Evolutionary conservation across 176 grass and related monocot genomes (phyloP), one percentile per base, ranked within the genome.

Genomic region (Dactylis glomerata): DNA sequence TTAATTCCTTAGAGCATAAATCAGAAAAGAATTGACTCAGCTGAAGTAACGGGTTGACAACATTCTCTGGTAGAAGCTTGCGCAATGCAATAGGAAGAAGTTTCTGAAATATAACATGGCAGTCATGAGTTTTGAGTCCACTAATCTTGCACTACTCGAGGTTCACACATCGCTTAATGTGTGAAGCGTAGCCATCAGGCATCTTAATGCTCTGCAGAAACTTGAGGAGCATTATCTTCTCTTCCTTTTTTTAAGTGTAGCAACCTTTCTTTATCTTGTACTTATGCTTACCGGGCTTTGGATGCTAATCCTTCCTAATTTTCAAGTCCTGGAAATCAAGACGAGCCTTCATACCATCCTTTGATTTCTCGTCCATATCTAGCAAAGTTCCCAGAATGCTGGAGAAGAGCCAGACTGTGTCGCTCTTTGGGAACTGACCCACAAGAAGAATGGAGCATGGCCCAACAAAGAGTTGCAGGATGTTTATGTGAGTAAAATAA

Each of bases 381-480:
- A 81, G 61, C 6, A 87, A 67, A 8, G 77, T 73, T 5, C 77
- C 85, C 15, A 87, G 8, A 3, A 56, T 55, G 65, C 47, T 82
- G 3, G n/a, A n/a, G n/a, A n/a, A n/a, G n/a, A n/a, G n/a, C n/a
- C n/a, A n/a, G n/a, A n/a, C n/a, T n/a, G n/a, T n/a, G n/a, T n/a
- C n/a, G n/a, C n/a, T n/a, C n/a, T n/a, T n/a, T n/a, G n/a, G n/a
- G n/a, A n/a, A n/a, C n/a, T n/a, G n/a, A n/a, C n/a, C n/a, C n/a
- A n/a, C n/a, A n/a, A n/a, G n/a, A n/a, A n/a, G n/a, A n/a, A n/a
- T n/a, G n/a, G n/a, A n/a, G n/a, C n/a, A n/a, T n/a, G n/a, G n/a
- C n/a, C n/a, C n/a, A n/a, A n/a, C n/a, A n/a, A n/a, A n/a, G n/a
- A n/a, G n/a, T n/a, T n/a, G n/a, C n/a, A n/a, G n/a, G n/a, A n/a